phyloP scores from a whole-genome alignment of 352 stramenopile species.

The Globisporangium solare region DNA sequence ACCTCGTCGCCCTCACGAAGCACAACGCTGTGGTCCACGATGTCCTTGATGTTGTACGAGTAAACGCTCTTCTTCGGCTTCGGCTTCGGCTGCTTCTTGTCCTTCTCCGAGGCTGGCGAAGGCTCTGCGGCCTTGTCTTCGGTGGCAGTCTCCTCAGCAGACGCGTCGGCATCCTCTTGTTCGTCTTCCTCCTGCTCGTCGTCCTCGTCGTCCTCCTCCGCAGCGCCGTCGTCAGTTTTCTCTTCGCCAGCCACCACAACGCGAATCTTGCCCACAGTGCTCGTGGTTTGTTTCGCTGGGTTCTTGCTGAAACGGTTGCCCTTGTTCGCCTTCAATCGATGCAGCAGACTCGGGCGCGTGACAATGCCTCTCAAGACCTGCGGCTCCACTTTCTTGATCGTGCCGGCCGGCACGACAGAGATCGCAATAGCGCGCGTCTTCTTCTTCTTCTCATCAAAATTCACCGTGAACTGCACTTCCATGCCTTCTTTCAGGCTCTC shows the following conservation, averaged over 20 bases:
- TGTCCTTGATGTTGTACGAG: conserved; percentile 67
- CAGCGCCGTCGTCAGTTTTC: conserved; percentile 2
- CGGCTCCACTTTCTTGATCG: conserved; percentile 42
- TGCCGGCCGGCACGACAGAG: conserved; percentile 45
- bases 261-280: conserved; percentile 56
- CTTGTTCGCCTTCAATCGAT: conserved; percentile 32
- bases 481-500: conserved; percentile 63
- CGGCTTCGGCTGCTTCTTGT: conserved; percentile 4
- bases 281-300: conserved; percentile 29
- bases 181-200: conserved; percentile 18
- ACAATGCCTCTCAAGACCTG: conserved; percentile 46
- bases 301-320: conserved; percentile 31
- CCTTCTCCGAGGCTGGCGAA: not conserved
- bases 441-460: conserved; percentile 71
- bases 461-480: conserved; percentile 59
- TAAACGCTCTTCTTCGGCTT: conserved; percentile 22
- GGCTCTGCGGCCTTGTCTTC: not conserved
- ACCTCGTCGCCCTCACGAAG: conserved; percentile 71
- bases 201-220: conserved; percentile 8
- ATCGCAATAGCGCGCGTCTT: conserved; percentile 52
- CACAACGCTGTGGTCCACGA: conserved; percentile 44
- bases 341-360: conserved; percentile 53
- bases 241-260: conserved; percentile 9
- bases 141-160: conserved; percentile 13
- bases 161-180: conserved; percentile 16